These are phyloP conservation scores for Acanthamoeba royreba DNA, from an alignment of 208 protist genomes.

Conservation along the genomic window DNA sequence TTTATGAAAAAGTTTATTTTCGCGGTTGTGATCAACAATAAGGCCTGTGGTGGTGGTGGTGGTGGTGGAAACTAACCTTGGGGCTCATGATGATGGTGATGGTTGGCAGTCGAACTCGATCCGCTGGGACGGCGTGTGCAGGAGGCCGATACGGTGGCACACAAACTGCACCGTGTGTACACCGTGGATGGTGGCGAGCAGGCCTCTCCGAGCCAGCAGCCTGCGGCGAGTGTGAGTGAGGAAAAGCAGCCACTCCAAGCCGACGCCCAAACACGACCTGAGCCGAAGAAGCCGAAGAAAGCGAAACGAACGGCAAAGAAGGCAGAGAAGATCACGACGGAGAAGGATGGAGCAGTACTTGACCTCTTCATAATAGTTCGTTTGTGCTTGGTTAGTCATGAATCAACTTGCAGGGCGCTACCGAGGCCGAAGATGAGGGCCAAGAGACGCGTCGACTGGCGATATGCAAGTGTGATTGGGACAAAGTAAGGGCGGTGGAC, in stretches of 20 bases:
- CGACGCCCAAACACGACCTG: neutral
- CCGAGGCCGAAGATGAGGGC: conserved; percentile 47
- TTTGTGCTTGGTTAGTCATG: neutral
- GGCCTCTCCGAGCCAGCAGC: neutral
- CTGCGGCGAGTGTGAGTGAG: neutral
- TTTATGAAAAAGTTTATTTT: neutral
- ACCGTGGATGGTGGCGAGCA: neutral
- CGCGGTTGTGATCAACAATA: neutral
- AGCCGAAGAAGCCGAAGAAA: neutral
- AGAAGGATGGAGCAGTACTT: neutral
- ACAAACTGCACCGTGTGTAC: neutral
- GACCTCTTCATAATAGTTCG: neutral
- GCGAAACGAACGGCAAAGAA: neutral
- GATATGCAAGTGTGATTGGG: conserved; percentile 95
- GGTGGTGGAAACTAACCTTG: too few species aligned
- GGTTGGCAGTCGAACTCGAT: neutral
- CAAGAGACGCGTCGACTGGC: conserved; percentile 86
- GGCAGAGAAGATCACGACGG: neutral
- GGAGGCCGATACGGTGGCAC: neutral
- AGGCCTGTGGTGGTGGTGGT: neutral
- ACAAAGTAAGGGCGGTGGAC: conserved; percentile 87
- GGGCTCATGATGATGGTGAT: too few species aligned
- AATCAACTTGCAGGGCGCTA: neutral
- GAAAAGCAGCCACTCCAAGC: neutral
- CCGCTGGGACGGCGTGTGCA: neutral